Evolutionary conservation across 2,329 filamentous ascomycete genomes (phyloP), one percentile per base, ranked within the genome.

Genomic region (Uncinocarpus reesii): DNA sequence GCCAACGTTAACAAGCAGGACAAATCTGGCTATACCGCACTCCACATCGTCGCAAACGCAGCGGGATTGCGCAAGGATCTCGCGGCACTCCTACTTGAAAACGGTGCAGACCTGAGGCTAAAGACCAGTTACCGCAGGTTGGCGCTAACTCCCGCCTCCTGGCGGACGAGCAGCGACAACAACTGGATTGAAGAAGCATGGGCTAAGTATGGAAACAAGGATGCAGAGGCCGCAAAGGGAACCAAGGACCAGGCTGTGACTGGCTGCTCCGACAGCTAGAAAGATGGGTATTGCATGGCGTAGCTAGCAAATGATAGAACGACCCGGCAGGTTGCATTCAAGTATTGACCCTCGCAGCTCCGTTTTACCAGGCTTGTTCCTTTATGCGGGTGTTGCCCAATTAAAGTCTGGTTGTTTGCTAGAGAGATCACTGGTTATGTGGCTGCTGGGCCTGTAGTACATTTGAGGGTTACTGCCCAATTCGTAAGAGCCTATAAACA

Each of bases 1-100:
- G 49, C 49, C 18, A 35, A 48, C 16, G 34, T 49, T 13, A 49
- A 52, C 18, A 28, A 21, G 8, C 40, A 42, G 15, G 37, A 42
- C 16, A 13, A 1, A 1, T 21, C 23, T 13, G 49, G 46, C 2
- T 42, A 44, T 18, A 42, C 46, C 7, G 23, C 46, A 2, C 49
- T 52, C 34, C 49, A 52, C 23, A 24, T 31, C 16, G 49, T 44
- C 7, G 20, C 29, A 5, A 31, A 11, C 10, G 38, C 24, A 3
- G 15, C 18, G 4, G 26, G 20, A 15, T 3, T 31, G 23, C n/a
- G 23, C 7, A 23, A 18, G 32, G 32, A 48, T 26, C 21, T 37
- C 26, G 45, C 41, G 16, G n/a, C 15, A 13, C 11, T 51, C 1
- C 26, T 51, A 32, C 21, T 51, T 11, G 43, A 37, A n/a, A 42